Evolutionary conservation across 805 yeast species (phyloP), one percentile per base, ranked within the genome.

Genomic region (Candida boleticola): DNA sequence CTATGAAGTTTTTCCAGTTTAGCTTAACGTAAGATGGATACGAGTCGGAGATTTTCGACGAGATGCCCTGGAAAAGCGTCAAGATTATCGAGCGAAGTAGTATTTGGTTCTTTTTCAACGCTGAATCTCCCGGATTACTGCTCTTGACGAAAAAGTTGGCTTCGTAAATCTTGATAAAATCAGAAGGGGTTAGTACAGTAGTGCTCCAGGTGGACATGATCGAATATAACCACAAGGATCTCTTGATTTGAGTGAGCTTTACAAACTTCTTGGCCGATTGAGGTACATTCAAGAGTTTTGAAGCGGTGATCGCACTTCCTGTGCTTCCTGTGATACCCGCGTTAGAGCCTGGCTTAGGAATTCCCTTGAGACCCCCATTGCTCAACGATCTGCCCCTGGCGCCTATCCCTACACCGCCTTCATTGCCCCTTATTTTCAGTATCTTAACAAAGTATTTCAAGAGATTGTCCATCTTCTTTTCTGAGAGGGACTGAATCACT

Each of bases 1-100:
- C 48, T 4, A 70, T 51, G 43, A 60, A 70, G 41, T 58, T 68
- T 34, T 55, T 52, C 39, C 70, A 68, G 47, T 64, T 66, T 49
- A 58, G 60, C 5, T 52, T 38, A 13, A 65, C 52, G 40, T 54
- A 63, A 3, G 52, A 44, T 5, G 52, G 45, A 14, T 55, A 29
- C 14, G 31, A 29, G 6, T n/a, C 31, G 5, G 31, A 29, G 5
- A n/a, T n/a, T n/a, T n/a, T n/a, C n/a, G n/a, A n/a, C 3, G 49
- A 44, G 14, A 52, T 39, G 1, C 64, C 64, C 13, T 38, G 48
- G 25, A 65, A 54, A n/a, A 55, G 44, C 1, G 54, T 36, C 5
- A 39, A 35, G 7, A 63, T 44, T 16, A 65, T 42, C 29, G 57
- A 58, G 14, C 2, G 54, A 44, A 5, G 55, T 41, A 5, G 37